phyloP scores from a whole-genome alignment of 2,329 filamentous ascomycete genomes.

The Fusarium keratoplasticum region DNA sequence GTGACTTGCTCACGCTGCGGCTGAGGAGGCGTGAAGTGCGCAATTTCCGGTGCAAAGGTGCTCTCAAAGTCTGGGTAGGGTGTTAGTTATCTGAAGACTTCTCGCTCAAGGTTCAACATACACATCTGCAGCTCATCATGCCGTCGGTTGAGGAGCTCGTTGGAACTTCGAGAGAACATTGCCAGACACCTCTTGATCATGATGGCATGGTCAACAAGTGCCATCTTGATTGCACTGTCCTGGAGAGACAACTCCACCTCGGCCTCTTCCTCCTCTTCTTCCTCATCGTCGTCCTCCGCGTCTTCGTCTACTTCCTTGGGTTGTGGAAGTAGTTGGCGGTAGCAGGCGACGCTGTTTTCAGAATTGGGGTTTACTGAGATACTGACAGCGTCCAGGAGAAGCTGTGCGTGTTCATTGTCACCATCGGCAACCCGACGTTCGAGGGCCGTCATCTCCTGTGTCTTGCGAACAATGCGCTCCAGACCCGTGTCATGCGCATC shows the following conservation, averaged over 20 bases:
- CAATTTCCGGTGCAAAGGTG: conserved; percentile 74
- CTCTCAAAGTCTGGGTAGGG: conserved; percentile 66
- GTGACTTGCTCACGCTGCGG: conserved; percentile 55
- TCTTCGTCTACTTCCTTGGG: conserved; percentile 55
- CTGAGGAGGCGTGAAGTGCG: conserved; percentile 67
- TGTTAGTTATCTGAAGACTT: conserved; percentile 28
- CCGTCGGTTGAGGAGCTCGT: conserved; percentile 66
- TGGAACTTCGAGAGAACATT: conserved; percentile 73
- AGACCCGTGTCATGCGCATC: conserved; percentile 87
- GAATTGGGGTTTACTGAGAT: conserved; percentile 80
- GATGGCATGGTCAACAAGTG: conserved; percentile 88
- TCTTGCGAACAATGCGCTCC: conserved; percentile 91
- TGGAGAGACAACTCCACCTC: conserved; percentile 67
- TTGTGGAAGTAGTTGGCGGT: conserved; percentile 78
- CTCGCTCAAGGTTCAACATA: conserved; percentile 57
- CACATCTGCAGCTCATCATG: conserved; percentile 72
- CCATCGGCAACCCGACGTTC: conserved; percentile 81
- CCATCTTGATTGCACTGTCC: conserved; percentile 84
- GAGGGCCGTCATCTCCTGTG: conserved; percentile 81
- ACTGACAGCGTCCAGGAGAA: conserved; percentile 80
- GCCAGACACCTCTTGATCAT: conserved; percentile 85
- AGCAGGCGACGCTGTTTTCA: conserved; percentile 81
- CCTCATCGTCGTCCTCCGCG: conserved; percentile 55
- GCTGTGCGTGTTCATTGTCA: conserved; percentile 75
- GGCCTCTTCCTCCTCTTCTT: conserved; percentile 58